Base-by-base conservation (phyloP, 1,284 basidiomycete species). In the Pisolithus thermaeus region DNA sequence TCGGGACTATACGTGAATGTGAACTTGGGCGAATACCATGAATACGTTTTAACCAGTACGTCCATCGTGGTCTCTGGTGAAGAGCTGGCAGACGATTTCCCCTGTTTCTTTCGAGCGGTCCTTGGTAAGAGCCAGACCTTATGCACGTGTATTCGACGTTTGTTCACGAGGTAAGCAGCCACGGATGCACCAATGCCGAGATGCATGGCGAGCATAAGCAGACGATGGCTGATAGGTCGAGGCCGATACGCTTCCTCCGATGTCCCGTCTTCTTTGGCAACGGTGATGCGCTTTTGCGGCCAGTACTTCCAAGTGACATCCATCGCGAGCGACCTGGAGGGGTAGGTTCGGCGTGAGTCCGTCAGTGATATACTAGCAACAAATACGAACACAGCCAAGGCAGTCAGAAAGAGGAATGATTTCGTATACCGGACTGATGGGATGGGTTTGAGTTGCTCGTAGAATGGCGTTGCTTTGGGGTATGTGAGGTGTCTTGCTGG, bases 61-160 rank as follows among this genome's bases (percentile, higher is more conserved):
- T 46, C 44, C 30, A 46, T 35, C 27, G 30, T 22, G 9, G 18
- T 30, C 3, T 30, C 28, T 30, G 28, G 44, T 18, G n/a, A 7
- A 35, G n/a, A 14, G 27, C 55, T n/a, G 55, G 56, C 1, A 53
- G 59, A 66, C 62, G 20, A 28, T n/a, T 43, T 43, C 11, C 41
- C 23, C 23, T 27, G 41, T 14, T 28, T 43, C 25, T 43, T 43
- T 9, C 25, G 25, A 43, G 28, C 23, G 25, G 23, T 27, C 41
- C 27, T 43, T 6, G 64, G 67, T 44, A 65, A 59, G 3, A 66
- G 16, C 64, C 67, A 66, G 46, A 69, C 52, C 40, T 62, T 69
- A 18, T 63, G 60, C 12, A 58, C 64, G 3, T 65, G 56, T 9
- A 63, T 50, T 3, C 64, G 66, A 47, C 64, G 60, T 36, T 59